A percentile compares a stretch with the other conserved stretches of the same genome.
Evolutionary conservation across 306 rosid genomes (phyloP).

Genomic region (Rosa lucieae): DNA sequence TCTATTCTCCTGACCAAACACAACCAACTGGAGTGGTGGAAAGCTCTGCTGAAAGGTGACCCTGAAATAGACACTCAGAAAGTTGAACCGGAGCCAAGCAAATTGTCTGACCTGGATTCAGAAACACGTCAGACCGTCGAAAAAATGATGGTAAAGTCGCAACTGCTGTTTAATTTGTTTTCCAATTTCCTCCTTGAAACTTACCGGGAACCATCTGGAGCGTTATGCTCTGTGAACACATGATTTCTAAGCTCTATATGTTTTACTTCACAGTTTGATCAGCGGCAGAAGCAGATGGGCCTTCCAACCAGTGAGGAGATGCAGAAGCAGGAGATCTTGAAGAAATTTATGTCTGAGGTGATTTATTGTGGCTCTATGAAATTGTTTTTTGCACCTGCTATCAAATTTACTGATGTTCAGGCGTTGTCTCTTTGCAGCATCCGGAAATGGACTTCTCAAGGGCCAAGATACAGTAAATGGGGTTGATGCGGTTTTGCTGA

Average conservation of each 20-base stretch:
- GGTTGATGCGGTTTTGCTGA: not conserved
- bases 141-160: constrained; percentile 81
- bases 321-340: constrained; percentile 73
- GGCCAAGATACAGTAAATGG: constrained; percentile 57
- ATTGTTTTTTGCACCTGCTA: not conserved
- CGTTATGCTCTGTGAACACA: not conserved
- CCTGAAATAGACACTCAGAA: constrained; percentile 89
- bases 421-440: constrained; percentile 57
- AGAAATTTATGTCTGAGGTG: constrained; percentile 90
- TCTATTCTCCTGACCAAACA: constrained; percentile 92
- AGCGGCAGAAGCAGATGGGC: constrained; percentile 89
- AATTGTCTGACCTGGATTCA: constrained; percentile 79
- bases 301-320: constrained; percentile 87
- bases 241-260: not conserved
- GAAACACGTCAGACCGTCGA: constrained; percentile 89
- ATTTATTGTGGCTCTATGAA: not conserved
- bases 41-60: constrained; percentile 78
- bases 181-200: not conserved
- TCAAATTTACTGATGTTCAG: not conserved
- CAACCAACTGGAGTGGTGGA: constrained; percentile 99
- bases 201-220: not conserved
- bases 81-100: constrained; percentile 92
- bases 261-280: constrained; percentile 63
- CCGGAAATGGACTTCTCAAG: constrained; percentile 93
- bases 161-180: not conserved